Evolutionary conservation across 495 filamentous ascomycete genomes (phyloP).

Genomic region (Aspergillus funiculosus): DNA sequence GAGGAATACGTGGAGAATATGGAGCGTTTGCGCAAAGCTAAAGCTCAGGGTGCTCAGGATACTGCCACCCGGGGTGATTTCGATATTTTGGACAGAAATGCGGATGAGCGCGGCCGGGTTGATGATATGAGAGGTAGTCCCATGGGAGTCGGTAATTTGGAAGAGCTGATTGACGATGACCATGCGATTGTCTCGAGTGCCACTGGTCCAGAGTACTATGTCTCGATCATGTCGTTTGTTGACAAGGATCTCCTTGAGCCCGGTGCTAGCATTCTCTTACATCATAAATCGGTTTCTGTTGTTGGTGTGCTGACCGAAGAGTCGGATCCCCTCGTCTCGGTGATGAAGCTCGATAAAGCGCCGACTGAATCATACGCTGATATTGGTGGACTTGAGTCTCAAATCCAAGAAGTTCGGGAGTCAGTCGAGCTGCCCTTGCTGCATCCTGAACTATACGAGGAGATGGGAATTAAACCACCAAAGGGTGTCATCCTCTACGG

Average conservation of each 20-base stretch:
- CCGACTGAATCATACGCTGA: constrained; percentile 98
- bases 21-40: constrained; percentile 86
- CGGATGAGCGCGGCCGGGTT: constrained; percentile 91
- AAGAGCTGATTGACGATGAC: constrained; percentile 99
- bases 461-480: constrained; percentile 99
- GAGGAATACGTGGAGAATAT: constrained; percentile 99
- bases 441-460: constrained; percentile 96
- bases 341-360: constrained; percentile 99
- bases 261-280: constrained; percentile 88
- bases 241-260: constrained; percentile 98
- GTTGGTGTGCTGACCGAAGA: constrained; percentile 97
- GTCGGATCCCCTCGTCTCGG: constrained; percentile 89
- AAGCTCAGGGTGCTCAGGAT: constrained; percentile 67
- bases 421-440: constrained; percentile 93
- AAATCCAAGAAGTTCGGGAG: constrained; percentile 97
- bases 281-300: constrained; percentile 97
- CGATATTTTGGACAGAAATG: constrained; percentile 62
- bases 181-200: constrained; percentile 98
- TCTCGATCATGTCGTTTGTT: constrained; percentile 99
- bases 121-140: constrained; percentile 98
- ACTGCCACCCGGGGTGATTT: constrained; percentile 40
- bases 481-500: constrained; percentile 99
- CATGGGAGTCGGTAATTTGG: constrained; percentile 96
- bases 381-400: constrained; percentile 89
- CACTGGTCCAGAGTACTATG: constrained; percentile 97